Evolutionary conservation across 2,329 filamentous ascomycete genomes (phyloP), one percentile per base, ranked within the genome.

Genomic region (Alternaria triticina): DNA sequence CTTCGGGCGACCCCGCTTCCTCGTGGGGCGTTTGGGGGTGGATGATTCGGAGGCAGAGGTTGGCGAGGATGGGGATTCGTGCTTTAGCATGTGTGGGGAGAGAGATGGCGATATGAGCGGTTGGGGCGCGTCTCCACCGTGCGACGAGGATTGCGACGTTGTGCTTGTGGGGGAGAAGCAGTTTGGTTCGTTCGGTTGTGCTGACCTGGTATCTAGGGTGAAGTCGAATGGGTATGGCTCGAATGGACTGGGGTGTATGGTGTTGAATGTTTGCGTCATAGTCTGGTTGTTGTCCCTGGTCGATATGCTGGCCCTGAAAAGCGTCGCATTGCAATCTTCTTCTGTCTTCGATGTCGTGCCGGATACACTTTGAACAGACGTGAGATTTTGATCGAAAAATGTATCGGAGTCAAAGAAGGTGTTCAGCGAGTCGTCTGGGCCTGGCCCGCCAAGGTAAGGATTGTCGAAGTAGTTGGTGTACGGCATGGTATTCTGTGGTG

Each of bases 1-100:
- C 40, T 72, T 67, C 54, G 76, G 75, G 11, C 76, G 72, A 54
- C 75, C 76, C 54, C 76, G 74, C 58, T 77, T 77, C 33, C 73
- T 67, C 54, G 69, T 72, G 40, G 72, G 71, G 9, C 72, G 70
- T 54, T 74, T 74, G 22, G 74, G 68, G 8, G 66, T 63, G 12
- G 72, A 60, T 33, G 73, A 64, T 61, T 73, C 69, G 56, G 62
- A 67, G 9, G 56, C 51, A 13, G 70, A 65, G 50, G 65, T 54
- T 49, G 70, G 65, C 23, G 64, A 70, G 36, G 57, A 67, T 47
- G 71, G 70, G n/a, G 73, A 71, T 54, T 77, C 74, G 67, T 73
- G 75, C 57, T 78, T 78, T 28, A 77, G 61, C 22, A 67, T 68
- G 55, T 65, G 66, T 22, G 74, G 73, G 36, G 74, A 79, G n/a